Percentiles rank a stretch among this genome's conserved stretches.
These are phyloP conservation scores for Epichloe brachyelytri DNA, from an alignment of 2,329 filamentous ascomycete genomes.

Conservation along the genomic window DNA sequence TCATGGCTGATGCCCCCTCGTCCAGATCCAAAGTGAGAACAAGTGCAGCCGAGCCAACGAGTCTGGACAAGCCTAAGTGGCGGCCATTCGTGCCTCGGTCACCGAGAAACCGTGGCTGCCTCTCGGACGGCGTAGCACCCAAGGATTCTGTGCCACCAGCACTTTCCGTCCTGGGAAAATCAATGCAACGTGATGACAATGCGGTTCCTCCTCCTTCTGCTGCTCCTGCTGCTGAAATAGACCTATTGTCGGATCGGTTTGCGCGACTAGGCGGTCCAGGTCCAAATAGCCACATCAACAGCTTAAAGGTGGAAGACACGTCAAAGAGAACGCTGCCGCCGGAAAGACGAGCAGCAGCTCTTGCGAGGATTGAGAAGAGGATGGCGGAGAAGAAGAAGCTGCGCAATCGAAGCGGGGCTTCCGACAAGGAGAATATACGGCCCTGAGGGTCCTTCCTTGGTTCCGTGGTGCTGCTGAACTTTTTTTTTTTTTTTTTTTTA, in stretches of 20 bases:
- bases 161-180: conserved; percentile 15
- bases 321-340: conserved; percentile 33
- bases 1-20: conserved; percentile 17
- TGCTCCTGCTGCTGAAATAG: conserved; percentile 21
- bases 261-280: conserved; percentile 30
- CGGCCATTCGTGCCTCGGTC: conserved; percentile 29
- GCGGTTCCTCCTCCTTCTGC: not conserved
- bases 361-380: conserved; percentile 41
- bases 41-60: conserved; percentile 12
- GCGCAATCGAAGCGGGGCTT: conserved; percentile 15
- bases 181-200: conserved; percentile 9
- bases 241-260: conserved; percentile 33
- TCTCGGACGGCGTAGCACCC: conserved; percentile 20
- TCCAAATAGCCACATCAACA: conserved; percentile 13
- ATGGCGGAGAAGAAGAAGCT: conserved; percentile 35
- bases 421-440: conserved; percentile 40
- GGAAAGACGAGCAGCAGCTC: conserved; percentile 38
- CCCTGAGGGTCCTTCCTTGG: conserved; percentile 13
- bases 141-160: conserved; percentile 15
- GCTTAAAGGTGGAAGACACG: conserved; percentile 23
- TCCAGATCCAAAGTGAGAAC: conserved; percentile 8
- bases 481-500: not conserved
- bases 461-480: not conserved
- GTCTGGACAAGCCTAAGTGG: conserved; percentile 24
- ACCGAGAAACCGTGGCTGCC: conserved; percentile 24